Conservation (phyloP, 2,329 filamentous ascomycete genomes). For the Stagonosporopsis vannaccii region DNA sequence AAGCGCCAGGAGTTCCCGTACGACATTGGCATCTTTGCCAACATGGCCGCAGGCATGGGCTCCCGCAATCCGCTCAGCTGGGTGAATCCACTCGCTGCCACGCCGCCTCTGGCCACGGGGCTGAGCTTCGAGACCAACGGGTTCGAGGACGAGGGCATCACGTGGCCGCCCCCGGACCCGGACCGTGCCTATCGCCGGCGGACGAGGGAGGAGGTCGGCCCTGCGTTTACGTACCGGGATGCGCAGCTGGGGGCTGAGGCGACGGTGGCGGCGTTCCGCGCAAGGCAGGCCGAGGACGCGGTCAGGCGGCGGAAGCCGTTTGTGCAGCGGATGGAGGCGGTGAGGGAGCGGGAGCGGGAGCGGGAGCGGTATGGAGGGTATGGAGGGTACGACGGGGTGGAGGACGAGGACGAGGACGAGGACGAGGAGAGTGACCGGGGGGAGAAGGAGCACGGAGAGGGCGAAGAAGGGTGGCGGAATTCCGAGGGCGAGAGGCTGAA, state of each 20-base stretch:
- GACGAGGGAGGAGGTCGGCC: constrained; percentile 16
- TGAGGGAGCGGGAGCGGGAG: constrained; percentile 2
- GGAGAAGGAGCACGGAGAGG: constrained; percentile 44
- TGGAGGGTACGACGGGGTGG: constrained; percentile 31
- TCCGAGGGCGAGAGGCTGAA: constrained; percentile 75
- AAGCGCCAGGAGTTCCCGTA: constrained; percentile 80
- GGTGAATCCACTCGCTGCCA: constrained; percentile 71
- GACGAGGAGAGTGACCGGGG: constrained; percentile 24
- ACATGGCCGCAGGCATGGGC: constrained; percentile 79
- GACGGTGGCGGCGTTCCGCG: constrained; percentile 61
- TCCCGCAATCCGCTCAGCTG: constrained; percentile 70
- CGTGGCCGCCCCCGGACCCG: constrained; percentile 61
- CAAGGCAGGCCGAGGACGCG: constrained; percentile 61
- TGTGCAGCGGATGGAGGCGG: constrained; percentile 50
- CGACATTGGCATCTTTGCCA: constrained; percentile 77
- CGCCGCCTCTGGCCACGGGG: constrained; percentile 61
- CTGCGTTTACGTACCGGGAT: constrained; percentile 51
- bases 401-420: constrained; percentile 28
- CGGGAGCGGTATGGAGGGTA: constrained; percentile 22
- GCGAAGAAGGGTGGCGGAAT: constrained; percentile 73
- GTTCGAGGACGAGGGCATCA: constrained; percentile 63
- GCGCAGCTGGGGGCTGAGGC: constrained; percentile 49
- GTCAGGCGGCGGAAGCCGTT: constrained; percentile 52
- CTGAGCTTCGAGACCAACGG: constrained; percentile 74
- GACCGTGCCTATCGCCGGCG: constrained; percentile 48